These are phyloP conservation scores for Alloascoidea africana DNA, from an alignment of 805 yeast genomes.

Conservation along the genomic window DNA sequence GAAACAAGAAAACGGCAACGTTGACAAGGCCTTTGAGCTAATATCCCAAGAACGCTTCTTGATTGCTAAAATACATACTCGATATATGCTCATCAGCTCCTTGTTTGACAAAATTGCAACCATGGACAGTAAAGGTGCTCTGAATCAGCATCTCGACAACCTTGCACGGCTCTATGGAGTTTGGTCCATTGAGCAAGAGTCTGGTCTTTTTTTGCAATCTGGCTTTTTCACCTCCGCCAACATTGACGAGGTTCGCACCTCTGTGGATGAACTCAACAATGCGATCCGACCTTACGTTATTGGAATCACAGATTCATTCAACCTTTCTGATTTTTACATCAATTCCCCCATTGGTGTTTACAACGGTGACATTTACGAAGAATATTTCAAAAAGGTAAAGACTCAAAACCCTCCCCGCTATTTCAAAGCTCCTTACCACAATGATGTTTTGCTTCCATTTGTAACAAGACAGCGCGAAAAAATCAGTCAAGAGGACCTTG, in stretches of 20 bases:
- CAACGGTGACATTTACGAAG: conserved; percentile 73
- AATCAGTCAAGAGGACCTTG: too few species aligned
- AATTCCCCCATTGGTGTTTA: conserved; percentile 72
- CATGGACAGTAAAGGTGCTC: conserved; percentile 19
- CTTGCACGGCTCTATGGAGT: conserved; percentile 51
- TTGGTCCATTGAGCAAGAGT: conserved; percentile 51
- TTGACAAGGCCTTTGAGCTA: conserved; percentile 21
- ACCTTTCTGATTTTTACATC: conserved; percentile 64
- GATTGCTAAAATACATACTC: conserved; percentile 23
- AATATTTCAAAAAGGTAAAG: conserved; percentile 50
- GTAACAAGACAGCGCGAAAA: too few species aligned
- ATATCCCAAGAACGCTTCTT: conserved; percentile 24
- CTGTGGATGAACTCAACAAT: conserved; percentile 30
- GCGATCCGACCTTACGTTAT: conserved; percentile 53
- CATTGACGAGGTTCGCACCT: conserved; percentile 25
- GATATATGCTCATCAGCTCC: conserved; percentile 19
- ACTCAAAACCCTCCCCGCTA: conserved; percentile 28
- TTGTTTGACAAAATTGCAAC: conserved; percentile 19
- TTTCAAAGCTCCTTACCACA: too few species aligned
- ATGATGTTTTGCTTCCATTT: too few species aligned
- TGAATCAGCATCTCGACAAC: conserved; percentile 33
- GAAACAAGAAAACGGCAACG: conserved; percentile 11
- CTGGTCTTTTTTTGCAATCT: conserved; percentile 57
- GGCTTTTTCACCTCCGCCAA: conserved; percentile 36
- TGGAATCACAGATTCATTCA: conserved; percentile 73